phyloP scores from a whole-genome alignment of 2,329 filamentous ascomycete genomes.

The Fusarium xyrophilum region DNA sequence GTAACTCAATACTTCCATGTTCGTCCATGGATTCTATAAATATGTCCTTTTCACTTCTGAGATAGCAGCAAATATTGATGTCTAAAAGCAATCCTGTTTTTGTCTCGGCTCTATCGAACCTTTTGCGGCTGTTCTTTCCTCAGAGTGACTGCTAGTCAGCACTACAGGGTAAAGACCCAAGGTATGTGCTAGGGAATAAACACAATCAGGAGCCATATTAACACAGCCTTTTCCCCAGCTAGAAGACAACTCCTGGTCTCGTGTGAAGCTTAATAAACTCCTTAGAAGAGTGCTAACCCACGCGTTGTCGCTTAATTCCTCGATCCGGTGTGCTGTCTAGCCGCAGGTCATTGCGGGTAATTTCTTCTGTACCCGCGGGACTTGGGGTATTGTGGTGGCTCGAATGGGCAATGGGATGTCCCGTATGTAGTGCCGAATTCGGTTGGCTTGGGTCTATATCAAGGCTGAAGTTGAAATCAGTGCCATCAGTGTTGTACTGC shows the following conservation, averaged over 20 bases:
- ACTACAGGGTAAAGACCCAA: not conserved
- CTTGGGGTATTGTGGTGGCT: constrained; percentile 51
- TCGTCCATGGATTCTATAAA: constrained; percentile 11
- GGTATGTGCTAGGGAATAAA: constrained; percentile 5
- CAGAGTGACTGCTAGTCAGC: not conserved
- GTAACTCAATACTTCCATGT: not conserved
- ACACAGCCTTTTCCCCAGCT: not conserved
- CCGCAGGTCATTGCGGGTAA: constrained; percentile 52
- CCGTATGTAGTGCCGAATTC: constrained; percentile 43
- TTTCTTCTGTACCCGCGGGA: constrained; percentile 59
- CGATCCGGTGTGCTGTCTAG: constrained; percentile 37
- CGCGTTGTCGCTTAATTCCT: constrained; percentile 50
- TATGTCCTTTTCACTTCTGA: not conserved
- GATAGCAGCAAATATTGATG: constrained; percentile 1
- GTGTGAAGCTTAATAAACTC: not conserved
- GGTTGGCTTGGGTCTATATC: constrained; percentile 45
- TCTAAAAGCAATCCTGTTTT: constrained; percentile 1
- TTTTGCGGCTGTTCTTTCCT: not conserved
- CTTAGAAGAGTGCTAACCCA: constrained; percentile 38
- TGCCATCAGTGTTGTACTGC: constrained; percentile 52
- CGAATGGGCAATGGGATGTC: constrained; percentile 8
- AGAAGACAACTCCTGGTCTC: not conserved
- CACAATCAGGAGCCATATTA: not conserved
- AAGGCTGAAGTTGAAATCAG: constrained; percentile 61
- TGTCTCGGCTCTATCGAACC: not conserved